Conservation (phyloP, 345 rosid species). For the Hypericum androsaemum region DNA sequence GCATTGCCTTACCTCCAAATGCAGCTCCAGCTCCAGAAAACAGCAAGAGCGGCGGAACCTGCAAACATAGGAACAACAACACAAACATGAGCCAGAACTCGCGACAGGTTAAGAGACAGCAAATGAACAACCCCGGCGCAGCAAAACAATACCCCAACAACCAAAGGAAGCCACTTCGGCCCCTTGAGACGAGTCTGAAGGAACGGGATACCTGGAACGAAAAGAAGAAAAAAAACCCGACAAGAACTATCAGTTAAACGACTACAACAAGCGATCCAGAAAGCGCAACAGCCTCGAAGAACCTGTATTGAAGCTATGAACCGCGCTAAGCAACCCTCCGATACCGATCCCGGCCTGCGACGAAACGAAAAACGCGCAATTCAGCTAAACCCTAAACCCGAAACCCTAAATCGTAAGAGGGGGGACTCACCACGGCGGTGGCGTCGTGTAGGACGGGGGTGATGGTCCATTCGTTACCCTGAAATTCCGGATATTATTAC, state of each 20-base stretch:
- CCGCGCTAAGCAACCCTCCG: constrained; percentile 84
- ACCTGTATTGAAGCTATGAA: constrained; percentile 79
- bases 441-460: constrained; percentile 79
- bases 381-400: neutral
- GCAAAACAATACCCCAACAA: constrained; percentile 46
- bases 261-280: neutral
- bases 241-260: neutral
- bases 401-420: neutral
- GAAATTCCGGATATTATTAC: neutral
- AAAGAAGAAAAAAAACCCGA: neutral
- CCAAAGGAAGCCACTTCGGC: constrained; percentile 79
- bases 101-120: neutral
- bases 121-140: constrained; percentile 1
- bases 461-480: constrained; percentile 74
- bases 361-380: neutral
- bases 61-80: constrained; percentile 15
- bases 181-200: constrained; percentile 64
- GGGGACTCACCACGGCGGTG: constrained; percentile 64
- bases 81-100: neutral
- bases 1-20: constrained; percentile 62
- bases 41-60: constrained; percentile 69
- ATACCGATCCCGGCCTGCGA: constrained; percentile 77
- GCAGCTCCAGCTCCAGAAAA: constrained; percentile 74
- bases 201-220: constrained; percentile 60
- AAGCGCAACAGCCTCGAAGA: neutral